Evolutionary conservation across 805 yeast genomes (phyloP), one percentile per base, ranked within the genome.

Genomic region (Metahyphopichia silvanorum): DNA sequence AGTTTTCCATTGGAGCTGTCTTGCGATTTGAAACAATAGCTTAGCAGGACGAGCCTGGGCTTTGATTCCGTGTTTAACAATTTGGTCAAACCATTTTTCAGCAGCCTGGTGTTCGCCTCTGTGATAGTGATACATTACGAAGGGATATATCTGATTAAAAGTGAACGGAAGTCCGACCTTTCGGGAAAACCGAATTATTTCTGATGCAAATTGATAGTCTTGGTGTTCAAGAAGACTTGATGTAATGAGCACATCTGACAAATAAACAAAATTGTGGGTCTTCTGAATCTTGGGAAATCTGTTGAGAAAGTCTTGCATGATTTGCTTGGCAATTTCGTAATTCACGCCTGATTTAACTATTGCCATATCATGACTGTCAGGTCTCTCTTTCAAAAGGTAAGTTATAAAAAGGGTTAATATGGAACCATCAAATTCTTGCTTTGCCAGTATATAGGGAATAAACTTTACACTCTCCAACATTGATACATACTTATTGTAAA

Each of bases 131-230:
- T 54, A 57, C 38, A 45, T 44, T 12, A 66, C 57, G 24, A 66
- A 59, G 1, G 73, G 71, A 32, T 49, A 60, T 1, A 64, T 39
- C 33, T 65, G 71, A 35, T 59, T 56, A 43, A 66, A 63, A 0
- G 70, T 51, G 16, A 60, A 49, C n/a, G 69, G 66, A 9, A 61
- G 30, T 3, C 49, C 48, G 13, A 35, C 32, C 4, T 45, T 37
- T 9, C 63, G 42, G 6, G 61, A 55, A 11, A 41, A 33, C 35
- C 51, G 49, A 21, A 62, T 42, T 19, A 60, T 44, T 23, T 42
- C 25, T n/a, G 55, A 38, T 2, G 71, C 71, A 46, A 59, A 63
- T 7, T 39, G 31, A 28, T 51, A 44, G 36, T 66, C 71, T 10
- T 55, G 43, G 37, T 64, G 67, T n/a, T 45, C 35, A 13, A 44